A percentile compares a stretch with the other conserved stretches of the same genome.
Conservation (phyloP, 805 yeast species). For the Candida arabinofermentans region DNA sequence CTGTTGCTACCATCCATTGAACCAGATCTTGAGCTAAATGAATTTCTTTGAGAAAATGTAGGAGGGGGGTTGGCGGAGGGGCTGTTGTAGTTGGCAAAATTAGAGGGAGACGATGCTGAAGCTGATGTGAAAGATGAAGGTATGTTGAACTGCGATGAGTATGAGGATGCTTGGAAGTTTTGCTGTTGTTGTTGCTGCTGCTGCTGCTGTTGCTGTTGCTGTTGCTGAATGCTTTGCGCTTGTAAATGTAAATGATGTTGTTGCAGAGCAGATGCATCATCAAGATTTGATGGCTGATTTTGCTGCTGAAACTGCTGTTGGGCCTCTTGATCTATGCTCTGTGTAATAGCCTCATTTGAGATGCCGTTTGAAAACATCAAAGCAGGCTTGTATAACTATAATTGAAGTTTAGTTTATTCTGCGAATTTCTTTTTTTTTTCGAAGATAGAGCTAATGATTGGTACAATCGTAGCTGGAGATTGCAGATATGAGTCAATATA, state of each 20-base stretch:
- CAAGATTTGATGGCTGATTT: not conserved
- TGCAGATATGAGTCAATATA: too few species aligned
- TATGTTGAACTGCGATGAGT: constrained; percentile 6
- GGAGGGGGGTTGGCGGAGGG: constrained; percentile 31
- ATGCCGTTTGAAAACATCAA: not conserved
- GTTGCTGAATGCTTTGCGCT: not conserved
- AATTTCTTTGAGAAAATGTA: constrained; percentile 21
- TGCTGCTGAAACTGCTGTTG: constrained; percentile 5
- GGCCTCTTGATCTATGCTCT: constrained; percentile 3
- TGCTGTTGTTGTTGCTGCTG: constrained; percentile 11
- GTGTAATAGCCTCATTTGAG: constrained; percentile 2
- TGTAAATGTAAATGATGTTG: not conserved
- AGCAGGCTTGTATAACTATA: not conserved
- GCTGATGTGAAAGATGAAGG: constrained; percentile 25
- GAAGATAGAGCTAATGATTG: not conserved
- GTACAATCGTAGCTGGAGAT: too few species aligned
- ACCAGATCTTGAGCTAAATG: constrained; percentile 25
- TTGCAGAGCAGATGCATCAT: not conserved
- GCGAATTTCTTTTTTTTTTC: not conserved
- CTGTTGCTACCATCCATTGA: constrained; percentile 19
- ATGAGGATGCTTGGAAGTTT: constrained; percentile 6
- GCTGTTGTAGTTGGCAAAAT: constrained; percentile 29
- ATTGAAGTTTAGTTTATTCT: not conserved
- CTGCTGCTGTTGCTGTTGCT: constrained; percentile 6
- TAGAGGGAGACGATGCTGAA: constrained; percentile 28